phyloP scores from a whole-genome alignment of 192 early-diverging fungal species.

The Entomortierella parvispora region DNA sequence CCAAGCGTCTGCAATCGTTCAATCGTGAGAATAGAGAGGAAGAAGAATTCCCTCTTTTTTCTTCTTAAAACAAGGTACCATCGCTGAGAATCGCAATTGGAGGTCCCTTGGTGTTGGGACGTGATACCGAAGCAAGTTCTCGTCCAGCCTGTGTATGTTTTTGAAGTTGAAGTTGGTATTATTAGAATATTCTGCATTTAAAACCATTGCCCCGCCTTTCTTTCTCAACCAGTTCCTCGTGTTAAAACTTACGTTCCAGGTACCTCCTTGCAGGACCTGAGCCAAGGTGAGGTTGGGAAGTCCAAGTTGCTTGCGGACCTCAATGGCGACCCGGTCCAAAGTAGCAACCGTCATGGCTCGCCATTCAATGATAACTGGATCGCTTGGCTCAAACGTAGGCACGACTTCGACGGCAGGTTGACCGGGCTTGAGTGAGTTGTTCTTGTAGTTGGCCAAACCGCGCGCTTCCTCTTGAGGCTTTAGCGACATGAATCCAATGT shows the following conservation, averaged over 20 bases:
- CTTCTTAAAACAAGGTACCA: constrained; percentile 80
- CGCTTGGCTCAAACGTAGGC: constrained; percentile 78
- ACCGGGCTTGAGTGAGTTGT: constrained; percentile 41
- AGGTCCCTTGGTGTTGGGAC: constrained; percentile 86
- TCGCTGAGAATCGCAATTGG: constrained; percentile 91
- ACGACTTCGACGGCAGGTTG: constrained; percentile 54
- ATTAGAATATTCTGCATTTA: background rate
- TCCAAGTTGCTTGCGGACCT: constrained; percentile 66
- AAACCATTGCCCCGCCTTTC: too few species aligned
- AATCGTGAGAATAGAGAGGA: background rate
- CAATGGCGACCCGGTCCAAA: constrained; percentile 76
- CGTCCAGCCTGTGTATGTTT: constrained; percentile 89
- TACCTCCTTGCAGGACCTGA: constrained; percentile 91
- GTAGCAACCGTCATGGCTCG: constrained; percentile 88
- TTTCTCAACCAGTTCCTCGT: too few species aligned
- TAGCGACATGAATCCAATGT: constrained; percentile 80
- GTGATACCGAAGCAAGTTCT: constrained; percentile 82
- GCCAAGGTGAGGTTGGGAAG: constrained; percentile 77
- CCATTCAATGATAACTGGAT: constrained; percentile 93
- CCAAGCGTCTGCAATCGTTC: background rate
- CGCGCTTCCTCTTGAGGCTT: constrained; percentile 64
- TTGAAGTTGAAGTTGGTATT: background rate
- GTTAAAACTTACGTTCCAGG: constrained; percentile 88
- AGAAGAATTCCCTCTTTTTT: background rate
- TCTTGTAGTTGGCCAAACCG: constrained; percentile 64